Percentiles rank a stretch among this genome's conserved stretches.
Conservation (phyloP, 805 yeast species). For the Wickerhamiella occidentalis region DNA sequence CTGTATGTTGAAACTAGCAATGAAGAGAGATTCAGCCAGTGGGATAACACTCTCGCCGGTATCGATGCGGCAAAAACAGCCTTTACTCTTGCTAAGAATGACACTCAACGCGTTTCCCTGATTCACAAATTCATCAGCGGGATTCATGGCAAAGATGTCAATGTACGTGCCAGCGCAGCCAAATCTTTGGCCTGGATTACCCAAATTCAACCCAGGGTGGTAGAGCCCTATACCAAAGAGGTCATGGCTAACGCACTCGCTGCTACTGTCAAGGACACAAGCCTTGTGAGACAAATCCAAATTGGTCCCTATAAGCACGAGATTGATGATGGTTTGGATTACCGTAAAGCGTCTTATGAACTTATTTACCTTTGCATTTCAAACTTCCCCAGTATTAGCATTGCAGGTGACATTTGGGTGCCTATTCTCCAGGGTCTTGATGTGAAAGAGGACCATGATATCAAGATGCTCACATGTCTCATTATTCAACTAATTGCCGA, state of each 20-base stretch:
- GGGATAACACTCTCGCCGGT: constrained; percentile 9
- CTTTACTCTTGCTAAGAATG: background rate
- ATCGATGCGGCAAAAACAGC: constrained; percentile 7
- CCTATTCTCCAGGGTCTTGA: constrained; percentile 40
- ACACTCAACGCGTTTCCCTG: background rate
- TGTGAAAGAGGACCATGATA: constrained; percentile 44
- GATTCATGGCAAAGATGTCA: background rate
- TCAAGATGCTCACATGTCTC: constrained; percentile 42
- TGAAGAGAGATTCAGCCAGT: background rate
- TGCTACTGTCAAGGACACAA: constrained; percentile 1
- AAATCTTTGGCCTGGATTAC: constrained; percentile 9
- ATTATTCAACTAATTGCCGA: constrained; percentile 32
- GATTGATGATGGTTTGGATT: constrained; percentile 64
- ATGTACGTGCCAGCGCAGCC: background rate
- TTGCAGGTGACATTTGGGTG: constrained; percentile 29
- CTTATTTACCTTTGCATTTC: constrained; percentile 43
- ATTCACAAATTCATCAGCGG: constrained; percentile 3
- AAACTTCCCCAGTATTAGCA: constrained; percentile 22
- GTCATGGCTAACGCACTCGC: background rate
- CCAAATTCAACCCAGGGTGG: constrained; percentile 8
- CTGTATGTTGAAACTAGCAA: constrained; percentile 1
- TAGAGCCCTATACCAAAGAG: background rate
- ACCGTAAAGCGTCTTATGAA: constrained; percentile 62
- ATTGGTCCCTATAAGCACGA: constrained; percentile 84
- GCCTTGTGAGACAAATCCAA: constrained; percentile 32